Base-by-base conservation (phyloP, 768 basidiomycete genomes). In the Collybia sp. region DNA sequence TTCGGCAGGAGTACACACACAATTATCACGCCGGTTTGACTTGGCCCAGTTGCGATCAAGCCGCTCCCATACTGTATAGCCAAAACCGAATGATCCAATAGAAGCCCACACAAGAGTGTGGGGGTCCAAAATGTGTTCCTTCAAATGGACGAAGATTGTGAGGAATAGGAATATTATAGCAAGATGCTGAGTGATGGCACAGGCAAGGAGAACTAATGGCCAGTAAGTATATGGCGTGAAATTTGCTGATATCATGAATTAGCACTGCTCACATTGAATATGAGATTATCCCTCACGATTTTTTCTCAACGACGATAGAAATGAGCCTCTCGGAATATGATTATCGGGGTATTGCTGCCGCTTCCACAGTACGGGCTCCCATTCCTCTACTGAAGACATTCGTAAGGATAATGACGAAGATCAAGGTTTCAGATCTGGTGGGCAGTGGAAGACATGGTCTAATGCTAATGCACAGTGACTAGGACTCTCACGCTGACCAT, bases 181-280 rank as follows among this genome's bases (percentile, higher is more conserved):
- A 35, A 94, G 65, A 61, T 94, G 92, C 59, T 94, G 91, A 18
- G 88, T 88, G 51, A 97, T 80, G 2, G 89, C 72, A 50, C 79
- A 86, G 17, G 85, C 79, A 6, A 82, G 70, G 34, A 80, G 54
- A 13, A 91, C 85, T 36, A 93, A 63, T 13, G 80, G 75, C 75
- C 79, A 79, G 57, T 91, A 90, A 6, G 79, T 79, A 59, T 92
- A 86, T 2, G 87, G 87, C 19, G 69, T 77, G 59, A 92, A 87
- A 64, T 91, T 90, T 43, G 85, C 91, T 93, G 45, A 10, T 47
- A 42, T 45, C 45, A 42, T 44, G 50, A 30, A 46, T 51, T 54
- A 42, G n/a, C 49, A 44, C 37, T 16, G 33, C 30, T 39, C 47
- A 40, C 32, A 38, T 41, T 44, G 42, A 33, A 48, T 13, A 46